phyloP scores from a whole-genome alignment of 2,329 filamentous ascomycete genomes.

The Neoscytalidium dimidiatum region DNA sequence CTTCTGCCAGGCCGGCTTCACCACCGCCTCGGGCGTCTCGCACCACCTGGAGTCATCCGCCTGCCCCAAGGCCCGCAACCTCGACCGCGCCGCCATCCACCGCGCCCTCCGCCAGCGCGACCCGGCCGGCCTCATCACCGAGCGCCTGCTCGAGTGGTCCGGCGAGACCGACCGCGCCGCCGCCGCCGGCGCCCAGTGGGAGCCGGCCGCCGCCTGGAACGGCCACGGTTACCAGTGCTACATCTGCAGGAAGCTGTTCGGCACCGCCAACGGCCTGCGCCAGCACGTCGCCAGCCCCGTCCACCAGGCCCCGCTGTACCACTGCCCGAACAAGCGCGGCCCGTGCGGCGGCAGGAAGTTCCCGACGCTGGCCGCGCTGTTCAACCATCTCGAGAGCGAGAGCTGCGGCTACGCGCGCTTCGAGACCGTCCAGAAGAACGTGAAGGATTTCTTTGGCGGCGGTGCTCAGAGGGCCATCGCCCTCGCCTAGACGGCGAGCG shows the following conservation, averaged over 20 bases:
- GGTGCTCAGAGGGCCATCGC: background rate
- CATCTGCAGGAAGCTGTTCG: slow-evolving; percentile 54
- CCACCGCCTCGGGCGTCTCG: slow-evolving; percentile 55
- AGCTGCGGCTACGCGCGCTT: slow-evolving; percentile 44
- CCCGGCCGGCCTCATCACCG: slow-evolving; percentile 51
- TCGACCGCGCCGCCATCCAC: slow-evolving; percentile 55
- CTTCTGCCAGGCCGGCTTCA: slow-evolving; percentile 53
- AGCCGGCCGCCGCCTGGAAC: slow-evolving; percentile 49
- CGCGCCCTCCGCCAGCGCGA: slow-evolving; percentile 50
- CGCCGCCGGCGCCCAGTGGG: slow-evolving; percentile 29
- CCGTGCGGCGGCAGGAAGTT: slow-evolving; percentile 42
- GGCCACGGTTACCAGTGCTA: slow-evolving; percentile 53
- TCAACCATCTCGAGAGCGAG: slow-evolving; percentile 51
- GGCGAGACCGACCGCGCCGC: slow-evolving; percentile 32
- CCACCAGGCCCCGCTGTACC: slow-evolving; percentile 52
- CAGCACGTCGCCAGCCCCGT: slow-evolving; percentile 57
- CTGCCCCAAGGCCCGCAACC: slow-evolving; percentile 48
- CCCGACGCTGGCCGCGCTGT: slow-evolving; percentile 41
- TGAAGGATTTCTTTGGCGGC: slow-evolving; percentile 11
- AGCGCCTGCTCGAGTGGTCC: slow-evolving; percentile 53
- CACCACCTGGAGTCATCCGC: slow-evolving; percentile 60
- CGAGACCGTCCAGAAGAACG: slow-evolving; percentile 39
- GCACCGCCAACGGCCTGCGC: slow-evolving; percentile 40
- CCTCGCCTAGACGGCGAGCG: no score
- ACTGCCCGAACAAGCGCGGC: slow-evolving; percentile 46